Base-by-base conservation (phyloP, 179 eudicot species). In the Kewa caespitosa region DNA sequence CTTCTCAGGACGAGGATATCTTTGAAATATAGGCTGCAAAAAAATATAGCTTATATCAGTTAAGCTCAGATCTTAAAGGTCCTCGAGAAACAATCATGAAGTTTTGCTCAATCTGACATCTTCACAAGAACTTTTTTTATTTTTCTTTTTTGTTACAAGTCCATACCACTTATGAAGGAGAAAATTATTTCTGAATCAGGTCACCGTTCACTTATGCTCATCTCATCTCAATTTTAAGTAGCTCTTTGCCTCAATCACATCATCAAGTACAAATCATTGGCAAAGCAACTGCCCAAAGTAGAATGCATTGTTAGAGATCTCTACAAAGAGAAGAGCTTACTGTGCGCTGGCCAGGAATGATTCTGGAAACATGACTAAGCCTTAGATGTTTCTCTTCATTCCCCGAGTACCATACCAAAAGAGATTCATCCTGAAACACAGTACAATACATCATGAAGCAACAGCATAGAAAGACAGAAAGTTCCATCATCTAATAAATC, bases 291-390 rank as follows among this genome's bases (percentile, higher is more conserved):
- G 64, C 33, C 38, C 39, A 59, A 37, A 52, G 34, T 1, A n/a
- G 22, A 72, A 57, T 54, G 28, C 12, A 50, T 42, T 36, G 52
- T 52, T 33, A 38, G 74, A 48, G 22, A 62, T 31, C 38, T 31
- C 25, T 33, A 65, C 55, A 67, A 42, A 74, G n/a, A 36, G 20
- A 57, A 69, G 73, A 70, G 74, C 93, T 84, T 87, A 94, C 98
- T 38, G 98, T 94, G 71, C 97, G 97, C 84, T 94, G 98, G 67
- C 98, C 98, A 70, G 98, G 94, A 76, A 94, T 88, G 76, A 94
- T 92, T 84, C 88, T 87, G 68, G 96, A 84, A 41, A 93, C 93
- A 74, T 89, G 93, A 82, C 89, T 84, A 77, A 94, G 89, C 80
- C 87, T 94, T 60, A 94, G 90, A 76, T 87, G 92, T 78, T 92